Evolutionary conservation across 306 rosid species (phyloP), one percentile per base, ranked within the genome.

Genomic region (Cucurbita maxima): DNA sequence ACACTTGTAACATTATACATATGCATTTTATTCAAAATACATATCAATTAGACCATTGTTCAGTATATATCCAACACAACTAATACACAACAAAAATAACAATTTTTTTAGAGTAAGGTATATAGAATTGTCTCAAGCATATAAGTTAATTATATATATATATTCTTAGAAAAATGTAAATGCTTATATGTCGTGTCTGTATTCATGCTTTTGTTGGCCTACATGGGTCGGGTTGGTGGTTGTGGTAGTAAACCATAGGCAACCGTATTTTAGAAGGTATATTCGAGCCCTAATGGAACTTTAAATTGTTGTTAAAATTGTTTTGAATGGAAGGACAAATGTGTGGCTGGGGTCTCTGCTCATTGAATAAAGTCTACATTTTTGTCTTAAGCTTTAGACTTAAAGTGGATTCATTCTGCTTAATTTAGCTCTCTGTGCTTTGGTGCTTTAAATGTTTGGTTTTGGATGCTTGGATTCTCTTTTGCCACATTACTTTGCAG

Each of bases 311-410:
- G 10, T 67, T 11, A 12, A 20, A 67, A 20, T 7, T 5, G 7
- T 68, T 50, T 14, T 22, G 37, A 47, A 12, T 47, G 12, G 73
- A 45, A 68, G 58, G 30, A 47, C 5, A 30, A 1, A 30, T 70
- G 25, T 70, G 58, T 70, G 74, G 74, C 45, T 70, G 74, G 74
- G 74, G 74, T 19, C 4, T 19, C 4, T 68, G 58, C 45, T 47
- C 58, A 22, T 69, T 19, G 40, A 48, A 48, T 22, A 48, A 69
- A 45, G 73, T 69, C 38, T 7, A 67, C 37, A 45, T 37, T 44
- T 44, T 67, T 19, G 54, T 22, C 38, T 67, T 20, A 13, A 67
- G 55, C 72, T 43, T 45, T 67, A 67, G 6, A 45, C 55, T 67
- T 67, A 12, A 67, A 45, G 72, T 67, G 40, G 40, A 45, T 45